phyloP scores from a whole-genome alignment of 345 rosid species.

The Euphorbia pulcherrima region DNA sequence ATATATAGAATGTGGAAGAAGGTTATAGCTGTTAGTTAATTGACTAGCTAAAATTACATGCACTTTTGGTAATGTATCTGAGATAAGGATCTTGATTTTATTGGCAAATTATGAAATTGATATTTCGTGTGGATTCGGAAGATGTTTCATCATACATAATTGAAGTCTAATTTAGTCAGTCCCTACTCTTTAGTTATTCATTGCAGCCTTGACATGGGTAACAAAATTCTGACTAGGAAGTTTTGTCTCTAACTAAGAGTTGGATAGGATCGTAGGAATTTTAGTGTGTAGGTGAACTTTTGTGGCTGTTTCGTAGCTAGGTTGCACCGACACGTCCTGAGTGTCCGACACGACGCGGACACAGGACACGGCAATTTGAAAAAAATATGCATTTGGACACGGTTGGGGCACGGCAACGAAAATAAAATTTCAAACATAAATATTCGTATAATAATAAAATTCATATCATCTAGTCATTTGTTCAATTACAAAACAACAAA shows the following conservation, averaged over 20 bases:
- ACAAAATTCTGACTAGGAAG: background rate
- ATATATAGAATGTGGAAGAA: background rate
- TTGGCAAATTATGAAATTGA: background rate
- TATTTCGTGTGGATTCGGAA: background rate
- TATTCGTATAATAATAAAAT: too few species aligned
- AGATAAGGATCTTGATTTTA: background rate
- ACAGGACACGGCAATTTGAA: too few species aligned
- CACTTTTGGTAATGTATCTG: background rate
- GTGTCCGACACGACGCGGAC: too few species aligned
- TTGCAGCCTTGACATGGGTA: background rate
- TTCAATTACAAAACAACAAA: too few species aligned
- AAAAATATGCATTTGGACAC: too few species aligned
- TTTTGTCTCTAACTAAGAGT: background rate
- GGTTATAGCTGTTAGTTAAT: background rate
- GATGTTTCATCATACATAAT: background rate
- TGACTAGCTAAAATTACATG: background rate
- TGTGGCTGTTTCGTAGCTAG: background rate
- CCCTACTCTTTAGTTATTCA: background rate
- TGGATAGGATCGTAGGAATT: background rate
- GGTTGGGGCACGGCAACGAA: too few species aligned
- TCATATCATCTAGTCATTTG: too few species aligned
- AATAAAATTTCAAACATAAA: too few species aligned
- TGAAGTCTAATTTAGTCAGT: background rate
- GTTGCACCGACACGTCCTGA: too few species aligned
- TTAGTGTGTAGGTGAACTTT: background rate